phyloP scores from a whole-genome alignment of 352 stramenopile genomes.

The Thalassiosira gravida region DNA sequence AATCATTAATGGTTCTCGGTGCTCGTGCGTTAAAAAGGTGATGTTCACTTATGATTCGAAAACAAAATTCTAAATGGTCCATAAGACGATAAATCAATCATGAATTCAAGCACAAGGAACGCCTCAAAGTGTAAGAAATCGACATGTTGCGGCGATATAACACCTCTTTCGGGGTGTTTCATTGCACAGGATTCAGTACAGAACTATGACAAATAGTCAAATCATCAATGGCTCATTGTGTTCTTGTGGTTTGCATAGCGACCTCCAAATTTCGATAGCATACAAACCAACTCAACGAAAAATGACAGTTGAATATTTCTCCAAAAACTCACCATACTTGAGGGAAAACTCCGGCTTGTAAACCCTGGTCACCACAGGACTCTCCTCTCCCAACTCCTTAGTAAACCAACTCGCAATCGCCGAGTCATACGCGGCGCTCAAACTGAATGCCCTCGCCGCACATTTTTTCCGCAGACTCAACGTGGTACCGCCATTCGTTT shows the following conservation, averaged over 20 bases:
- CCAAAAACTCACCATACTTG: constrained; percentile 81
- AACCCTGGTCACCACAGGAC: constrained; percentile 89
- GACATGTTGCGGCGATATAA: too few species aligned
- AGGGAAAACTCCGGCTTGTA: constrained; percentile 93
- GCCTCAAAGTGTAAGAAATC: too few species aligned
- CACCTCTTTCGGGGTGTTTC: too few species aligned
- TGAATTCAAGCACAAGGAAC: too few species aligned
- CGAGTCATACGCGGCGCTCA: constrained; percentile 93
- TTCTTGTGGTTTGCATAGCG: neutral
- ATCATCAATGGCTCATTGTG: neutral
- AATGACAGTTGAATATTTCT: neutral
- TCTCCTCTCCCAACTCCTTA: constrained; percentile 86
- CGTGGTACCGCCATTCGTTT: constrained; percentile 84
- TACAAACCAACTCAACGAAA: too few species aligned
- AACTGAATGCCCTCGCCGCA: constrained; percentile 87
- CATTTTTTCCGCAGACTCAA: constrained; percentile 81
- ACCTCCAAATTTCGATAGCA: too few species aligned
- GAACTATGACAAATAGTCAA: neutral
- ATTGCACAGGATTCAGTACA: neutral
- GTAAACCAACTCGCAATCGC: constrained; percentile 96
- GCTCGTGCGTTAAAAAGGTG: too few species aligned
- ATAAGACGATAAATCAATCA: too few species aligned
- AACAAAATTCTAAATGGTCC: too few species aligned
- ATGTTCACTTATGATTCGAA: too few species aligned
- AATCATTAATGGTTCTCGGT: neutral